Base-by-base conservation (phyloP, 345 rosid genomes). In the Fremontodendron californicum region DNA sequence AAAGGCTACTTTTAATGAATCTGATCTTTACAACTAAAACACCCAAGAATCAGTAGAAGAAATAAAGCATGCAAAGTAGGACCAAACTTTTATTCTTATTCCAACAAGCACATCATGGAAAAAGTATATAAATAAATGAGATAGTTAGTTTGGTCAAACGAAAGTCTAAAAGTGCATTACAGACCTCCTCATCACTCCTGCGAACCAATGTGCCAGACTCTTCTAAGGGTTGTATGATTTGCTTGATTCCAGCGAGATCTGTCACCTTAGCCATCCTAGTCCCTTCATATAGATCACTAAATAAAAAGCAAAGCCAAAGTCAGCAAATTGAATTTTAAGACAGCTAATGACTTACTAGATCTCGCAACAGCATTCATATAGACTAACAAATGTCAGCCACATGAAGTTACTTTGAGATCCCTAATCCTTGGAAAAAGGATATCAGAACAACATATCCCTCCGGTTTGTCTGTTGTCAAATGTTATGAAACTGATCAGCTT, bases 251-350 rank as follows among this genome's bases (percentile, higher is more conserved):
- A 67, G 84, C 52, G 40, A 93, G 83, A 85, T 95, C 99, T 10
- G 87, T 80, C 64, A 82, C 86, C 80, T 81, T 88, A 2, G 98
- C 97, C 86, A 85, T 89, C 63, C 98, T 83, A 33, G 98, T 86
- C 66, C 98, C 99, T 86, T 95, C 99, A 27, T 95, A 95, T 54
- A 93, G 88, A 85, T 95, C 99, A 81, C 98, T 94, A 60, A 78
- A 83, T 43, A 78, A 46, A 61, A 1, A 71, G 16, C 65, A 74
- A 73, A 46, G 45, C 70, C 64, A 2, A 73, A 77, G 76, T 82
- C 49, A 74, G 66, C 54, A 23, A 76, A 75, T 58, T 76, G 67
- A 31, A 77, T 55, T 55, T 21, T 42, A 63, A 66, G 72, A 46
- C 31, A 39, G 45, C 31, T 43, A 27, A 19, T 57, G 71, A 21